Evolutionary conservation across 805 yeast genomes (phyloP).

Genomic region (Debaryomyces maramus): DNA sequence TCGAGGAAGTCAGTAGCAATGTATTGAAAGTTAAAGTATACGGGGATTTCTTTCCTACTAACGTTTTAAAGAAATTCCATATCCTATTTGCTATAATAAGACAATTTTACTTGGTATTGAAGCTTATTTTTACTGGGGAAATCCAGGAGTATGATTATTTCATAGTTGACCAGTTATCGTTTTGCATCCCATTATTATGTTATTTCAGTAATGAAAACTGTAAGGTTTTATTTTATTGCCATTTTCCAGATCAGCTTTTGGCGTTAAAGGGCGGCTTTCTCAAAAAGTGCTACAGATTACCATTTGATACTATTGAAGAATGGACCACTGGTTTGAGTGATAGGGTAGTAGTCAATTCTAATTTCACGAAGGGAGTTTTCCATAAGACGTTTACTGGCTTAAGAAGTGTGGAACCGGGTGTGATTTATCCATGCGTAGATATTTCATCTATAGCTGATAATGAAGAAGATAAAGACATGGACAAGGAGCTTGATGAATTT

Average conservation of each 20-base stretch:
- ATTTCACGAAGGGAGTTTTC: conserved; percentile 74
- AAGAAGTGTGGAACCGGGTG: conserved; percentile 45
- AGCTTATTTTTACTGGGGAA: conserved; percentile 49
- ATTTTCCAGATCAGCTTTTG: conserved; percentile 87
- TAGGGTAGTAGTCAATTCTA: conserved; percentile 80
- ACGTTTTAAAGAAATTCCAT: conserved; percentile 62
- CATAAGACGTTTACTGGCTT: conserved; percentile 56
- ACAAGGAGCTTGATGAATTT: conserved; percentile 33
- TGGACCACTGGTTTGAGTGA: conserved; percentile 77
- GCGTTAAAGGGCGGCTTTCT: conserved; percentile 55
- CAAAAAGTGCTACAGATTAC: conserved; percentile 68
- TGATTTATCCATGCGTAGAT: conserved; percentile 81
- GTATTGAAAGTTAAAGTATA: conserved; percentile 62
- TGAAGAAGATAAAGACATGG: conserved; percentile 20
- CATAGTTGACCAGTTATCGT: conserved; percentile 85
- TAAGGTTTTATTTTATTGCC: conserved; percentile 83
- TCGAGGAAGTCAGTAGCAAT: conserved; percentile 77
- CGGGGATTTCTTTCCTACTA: conserved; percentile 85
- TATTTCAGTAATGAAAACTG: conserved; percentile 40
- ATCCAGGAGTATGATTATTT: conserved; percentile 61
- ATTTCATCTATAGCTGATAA: conserved; percentile 18
- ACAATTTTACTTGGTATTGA: conserved; percentile 64
- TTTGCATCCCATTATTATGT: conserved; percentile 73
- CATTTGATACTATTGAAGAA: conserved; percentile 85
- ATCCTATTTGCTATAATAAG: conserved; percentile 82